A percentile compares a stretch with the other conserved stretches of the same genome.
phyloP scores from a whole-genome alignment of 345 rosid species.

The Syzygium jambos region DNA sequence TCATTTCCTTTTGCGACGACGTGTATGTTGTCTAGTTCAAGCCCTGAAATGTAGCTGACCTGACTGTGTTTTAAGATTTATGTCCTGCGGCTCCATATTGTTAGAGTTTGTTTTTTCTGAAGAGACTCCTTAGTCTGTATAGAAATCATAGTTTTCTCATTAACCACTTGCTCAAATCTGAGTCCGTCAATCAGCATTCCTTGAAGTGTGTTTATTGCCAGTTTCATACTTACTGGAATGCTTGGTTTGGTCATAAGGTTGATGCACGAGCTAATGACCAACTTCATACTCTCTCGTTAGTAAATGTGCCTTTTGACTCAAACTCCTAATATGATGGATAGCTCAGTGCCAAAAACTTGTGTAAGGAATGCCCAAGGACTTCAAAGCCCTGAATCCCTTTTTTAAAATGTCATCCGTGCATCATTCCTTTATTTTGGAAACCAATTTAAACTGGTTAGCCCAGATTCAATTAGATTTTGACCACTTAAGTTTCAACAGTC shows the following conservation, averaged over 20 bases:
- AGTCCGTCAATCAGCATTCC: neutral
- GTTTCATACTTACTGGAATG: neutral
- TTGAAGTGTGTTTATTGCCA: neutral
- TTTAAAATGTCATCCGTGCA: neutral
- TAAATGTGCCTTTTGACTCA: neutral
- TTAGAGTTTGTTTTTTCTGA: neutral
- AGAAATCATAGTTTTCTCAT: neutral
- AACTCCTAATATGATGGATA: neutral
- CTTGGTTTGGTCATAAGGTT: neutral
- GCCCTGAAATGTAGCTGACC: neutral
- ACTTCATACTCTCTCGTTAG: neutral
- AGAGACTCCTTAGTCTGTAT: neutral
- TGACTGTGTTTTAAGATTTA: neutral
- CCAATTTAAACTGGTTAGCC: neutral
- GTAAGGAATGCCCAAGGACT: neutral
- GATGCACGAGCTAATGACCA: neutral
- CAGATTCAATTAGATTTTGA: neutral
- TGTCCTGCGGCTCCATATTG: neutral
- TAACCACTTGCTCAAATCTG: neutral
- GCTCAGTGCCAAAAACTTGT: neutral
- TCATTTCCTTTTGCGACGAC: neutral
- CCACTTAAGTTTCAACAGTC: neutral
- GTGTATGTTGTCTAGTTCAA: neutral
- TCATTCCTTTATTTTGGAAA: neutral
- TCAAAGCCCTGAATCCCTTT: neutral